phyloP scores from a whole-genome alignment of 257 asterid genomes.

The Salvia miltiorrhiza region DNA sequence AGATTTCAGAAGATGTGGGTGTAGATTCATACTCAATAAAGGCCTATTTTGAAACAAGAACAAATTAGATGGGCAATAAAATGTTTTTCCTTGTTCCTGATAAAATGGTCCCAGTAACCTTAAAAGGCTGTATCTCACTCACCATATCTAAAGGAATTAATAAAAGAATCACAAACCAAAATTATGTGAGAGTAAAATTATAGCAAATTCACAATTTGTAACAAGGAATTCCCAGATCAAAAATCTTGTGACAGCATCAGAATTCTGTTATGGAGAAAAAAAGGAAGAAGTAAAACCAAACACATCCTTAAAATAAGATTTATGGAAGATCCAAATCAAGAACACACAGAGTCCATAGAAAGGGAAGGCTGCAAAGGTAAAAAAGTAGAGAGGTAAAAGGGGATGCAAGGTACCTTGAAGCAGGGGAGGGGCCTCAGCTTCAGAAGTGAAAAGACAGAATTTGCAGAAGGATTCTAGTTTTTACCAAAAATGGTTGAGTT shows the following conservation, averaged over 20 bases:
- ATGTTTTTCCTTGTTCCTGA: background rate
- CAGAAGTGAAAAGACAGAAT: constrained; percentile 48
- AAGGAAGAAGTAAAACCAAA: background rate
- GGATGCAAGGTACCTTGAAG: constrained; percentile 25
- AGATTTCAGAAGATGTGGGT: background rate
- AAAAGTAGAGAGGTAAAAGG: background rate
- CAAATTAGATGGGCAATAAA: no score
- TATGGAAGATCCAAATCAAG: background rate
- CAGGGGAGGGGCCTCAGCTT: constrained; percentile 20
- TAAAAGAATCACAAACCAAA: background rate
- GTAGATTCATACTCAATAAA: background rate
- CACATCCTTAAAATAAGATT: background rate
- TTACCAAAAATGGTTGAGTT: constrained; percentile 49
- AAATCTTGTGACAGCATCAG: background rate
- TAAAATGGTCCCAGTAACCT: background rate
- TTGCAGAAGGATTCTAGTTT: constrained; percentile 37
- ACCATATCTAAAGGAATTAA: background rate
- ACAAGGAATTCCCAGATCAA: constrained; percentile 13
- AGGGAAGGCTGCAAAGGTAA: background rate
- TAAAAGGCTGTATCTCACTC: background rate
- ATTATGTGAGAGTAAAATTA: no score
- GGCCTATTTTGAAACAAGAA: no score
- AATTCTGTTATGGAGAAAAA: background rate
- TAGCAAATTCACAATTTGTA: background rate
- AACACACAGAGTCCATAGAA: no score